A percentile compares a stretch with the other conserved stretches of the same genome.
Conservation (phyloP, 106 monocot genomes). For the Allium cepa region DNA sequence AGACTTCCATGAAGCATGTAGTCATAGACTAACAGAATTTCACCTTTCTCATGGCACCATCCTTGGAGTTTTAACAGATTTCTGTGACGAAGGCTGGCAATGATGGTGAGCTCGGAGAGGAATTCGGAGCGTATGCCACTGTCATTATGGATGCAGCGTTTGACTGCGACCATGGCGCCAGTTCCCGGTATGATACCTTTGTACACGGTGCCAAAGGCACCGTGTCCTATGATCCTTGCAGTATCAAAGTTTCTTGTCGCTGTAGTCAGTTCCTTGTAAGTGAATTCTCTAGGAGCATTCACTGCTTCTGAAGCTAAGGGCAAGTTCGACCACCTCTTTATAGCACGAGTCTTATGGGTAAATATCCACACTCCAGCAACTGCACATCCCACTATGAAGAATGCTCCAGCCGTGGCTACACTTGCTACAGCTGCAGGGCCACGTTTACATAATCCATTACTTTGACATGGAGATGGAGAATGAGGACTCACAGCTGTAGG, state of each 20-base stretch:
- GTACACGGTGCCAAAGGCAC: constrained; percentile 95
- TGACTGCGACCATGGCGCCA: constrained; percentile 82
- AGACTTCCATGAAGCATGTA: constrained; percentile 96
- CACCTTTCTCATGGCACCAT: constrained; percentile 90
- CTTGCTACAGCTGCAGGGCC: constrained; percentile 72
- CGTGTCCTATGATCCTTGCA: constrained; percentile 71
- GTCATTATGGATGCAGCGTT: constrained; percentile 60
- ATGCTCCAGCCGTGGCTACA: constrained; percentile 72
- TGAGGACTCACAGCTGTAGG: constrained; percentile 7
- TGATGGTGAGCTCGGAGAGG: constrained; percentile 90
- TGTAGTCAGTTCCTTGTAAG: constrained; percentile 57
- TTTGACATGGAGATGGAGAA: constrained; percentile 28
- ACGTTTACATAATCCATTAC: constrained; percentile 47
- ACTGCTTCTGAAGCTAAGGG: constrained; percentile 41
- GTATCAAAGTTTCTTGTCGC: constrained; percentile 67
- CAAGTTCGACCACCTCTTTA: constrained; percentile 15
- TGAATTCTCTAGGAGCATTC: constrained; percentile 68
- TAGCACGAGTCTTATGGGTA: constrained; percentile 11
- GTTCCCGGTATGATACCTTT: constrained; percentile 81
- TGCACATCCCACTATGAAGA: constrained; percentile 56
- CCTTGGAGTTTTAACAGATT: constrained; percentile 79
- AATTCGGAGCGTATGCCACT: constrained; percentile 50
- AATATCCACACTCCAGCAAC: constrained; percentile 49
- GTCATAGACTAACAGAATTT: constrained; percentile 89
- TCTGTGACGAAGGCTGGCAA: constrained; percentile 91